Conservation (phyloP, 805 yeast species). For the Nakazawaea ishiwadae region DNA sequence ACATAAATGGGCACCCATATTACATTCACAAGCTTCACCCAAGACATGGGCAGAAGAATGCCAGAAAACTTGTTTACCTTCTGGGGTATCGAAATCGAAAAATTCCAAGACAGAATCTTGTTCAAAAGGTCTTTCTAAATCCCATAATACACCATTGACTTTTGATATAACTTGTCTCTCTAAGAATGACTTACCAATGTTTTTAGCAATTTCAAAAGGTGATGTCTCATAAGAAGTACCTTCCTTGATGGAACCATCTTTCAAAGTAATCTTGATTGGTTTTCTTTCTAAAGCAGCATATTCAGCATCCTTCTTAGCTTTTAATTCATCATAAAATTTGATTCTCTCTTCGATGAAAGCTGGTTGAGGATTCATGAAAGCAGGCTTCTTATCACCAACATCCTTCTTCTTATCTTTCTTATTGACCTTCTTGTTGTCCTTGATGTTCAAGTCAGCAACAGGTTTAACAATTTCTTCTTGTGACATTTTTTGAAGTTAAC, state of each 20-base stretch:
- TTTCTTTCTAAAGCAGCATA: slow-evolving; percentile 53
- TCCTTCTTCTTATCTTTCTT: slow-evolving; percentile 39
- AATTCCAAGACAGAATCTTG: slow-evolving; percentile 64
- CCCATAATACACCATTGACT: slow-evolving; percentile 91
- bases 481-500: slow-evolving; percentile 5
- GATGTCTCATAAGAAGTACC: slow-evolving; percentile 88
- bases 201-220: slow-evolving; percentile 81
- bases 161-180: slow-evolving; percentile 90
- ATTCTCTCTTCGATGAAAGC: slow-evolving; percentile 76
- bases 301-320: slow-evolving; percentile 70
- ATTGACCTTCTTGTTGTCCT: slow-evolving; percentile 26
- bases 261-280: slow-evolving; percentile 74
- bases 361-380: slow-evolving; percentile 71
- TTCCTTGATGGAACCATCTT: slow-evolving; percentile 76
- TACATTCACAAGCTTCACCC: slow-evolving; percentile 98
- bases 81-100: slow-evolving; percentile 88
- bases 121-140: slow-evolving; percentile 91
- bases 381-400: slow-evolving; percentile 33
- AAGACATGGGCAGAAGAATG: slow-evolving; percentile 97
- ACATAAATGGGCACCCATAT: slow-evolving; percentile 88
- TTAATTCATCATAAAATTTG: slow-evolving; percentile 72
- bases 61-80: slow-evolving; percentile 96
- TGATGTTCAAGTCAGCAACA: slow-evolving; percentile 37
- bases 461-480: slow-evolving; percentile 43
- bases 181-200: slow-evolving; percentile 78